Percentiles rank a stretch among this genome's conserved stretches.
phyloP scores from a whole-genome alignment of 2,329 filamentous ascomycete genomes.

The Colletotrichum falcatum region DNA sequence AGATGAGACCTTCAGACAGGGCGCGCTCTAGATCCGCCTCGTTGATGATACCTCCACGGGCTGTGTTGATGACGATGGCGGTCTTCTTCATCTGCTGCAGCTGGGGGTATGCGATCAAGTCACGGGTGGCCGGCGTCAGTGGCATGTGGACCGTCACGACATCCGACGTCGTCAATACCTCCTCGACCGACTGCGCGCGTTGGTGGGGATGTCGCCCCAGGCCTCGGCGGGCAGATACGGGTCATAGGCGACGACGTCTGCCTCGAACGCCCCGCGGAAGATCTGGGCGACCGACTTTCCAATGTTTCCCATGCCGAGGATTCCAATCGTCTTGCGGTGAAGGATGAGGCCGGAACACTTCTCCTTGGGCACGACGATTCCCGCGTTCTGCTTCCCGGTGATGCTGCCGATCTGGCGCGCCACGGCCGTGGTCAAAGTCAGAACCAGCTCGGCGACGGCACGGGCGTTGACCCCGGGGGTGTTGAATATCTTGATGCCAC shows the following conservation, averaged over 20 bases:
- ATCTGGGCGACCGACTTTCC: conserved; percentile 52
- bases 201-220: conserved; percentile 51
- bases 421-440: conserved; percentile 52
- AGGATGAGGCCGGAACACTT: conserved; percentile 54
- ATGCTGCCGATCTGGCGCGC: conserved; percentile 50
- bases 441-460: conserved; percentile 55
- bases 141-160: conserved; percentile 54
- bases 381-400: conserved; percentile 46
- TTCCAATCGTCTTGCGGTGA: conserved; percentile 50
- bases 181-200: conserved; percentile 47
- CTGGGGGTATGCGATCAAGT: conserved; percentile 49
- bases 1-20: conserved; percentile 50
- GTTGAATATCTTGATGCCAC: conserved; percentile 58
- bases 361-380: conserved; percentile 52
- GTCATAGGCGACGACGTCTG: conserved; percentile 52
- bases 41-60: conserved; percentile 55
- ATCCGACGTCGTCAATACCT: conserved; percentile 50
- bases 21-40: conserved; percentile 50
- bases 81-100: conserved; percentile 52
- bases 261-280: conserved; percentile 52
- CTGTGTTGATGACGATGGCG: conserved; percentile 55
- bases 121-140: conserved; percentile 48
- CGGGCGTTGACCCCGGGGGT: conserved; percentile 59
- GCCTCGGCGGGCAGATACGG: conserved; percentile 49
- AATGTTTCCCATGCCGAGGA: conserved; percentile 56